Conservation (phyloP, 1,284 basidiomycete genomes). For the Apiotrichum siamense region DNA sequence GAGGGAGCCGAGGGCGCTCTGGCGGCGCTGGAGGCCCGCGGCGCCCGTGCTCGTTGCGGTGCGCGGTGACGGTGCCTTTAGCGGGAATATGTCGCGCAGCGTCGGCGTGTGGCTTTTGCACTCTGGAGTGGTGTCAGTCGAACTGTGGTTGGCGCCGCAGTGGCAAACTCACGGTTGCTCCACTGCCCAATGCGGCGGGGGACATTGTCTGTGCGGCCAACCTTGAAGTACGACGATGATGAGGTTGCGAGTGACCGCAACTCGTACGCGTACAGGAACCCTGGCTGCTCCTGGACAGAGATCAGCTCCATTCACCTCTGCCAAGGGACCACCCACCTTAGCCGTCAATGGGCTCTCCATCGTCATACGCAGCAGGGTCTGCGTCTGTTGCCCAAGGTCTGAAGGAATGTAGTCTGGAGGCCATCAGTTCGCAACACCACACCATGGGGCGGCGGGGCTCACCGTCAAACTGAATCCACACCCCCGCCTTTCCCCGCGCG, state of each 20-base stretch:
- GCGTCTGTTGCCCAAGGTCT: constrained; percentile 43
- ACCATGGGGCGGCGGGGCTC: too few relatives aligned
- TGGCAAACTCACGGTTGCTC: constrained; percentile 34
- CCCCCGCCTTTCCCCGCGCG: constrained; percentile 14
- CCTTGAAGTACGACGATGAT: constrained; percentile 38
- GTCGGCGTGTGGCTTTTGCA: constrained; percentile 41
- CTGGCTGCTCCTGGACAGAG: constrained; percentile 34
- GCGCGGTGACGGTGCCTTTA: constrained; percentile 6
- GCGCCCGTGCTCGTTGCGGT: too few relatives aligned
- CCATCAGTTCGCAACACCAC: not conserved
- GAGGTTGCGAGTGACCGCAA: constrained; percentile 34
- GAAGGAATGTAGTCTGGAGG: constrained; percentile 39
- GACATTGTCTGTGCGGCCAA: constrained; percentile 46
- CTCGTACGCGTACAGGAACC: constrained; percentile 47
- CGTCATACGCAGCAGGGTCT: constrained; percentile 41
- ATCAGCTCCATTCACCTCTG: not conserved
- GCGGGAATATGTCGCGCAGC: constrained; percentile 43
- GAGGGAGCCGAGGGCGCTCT: constrained; percentile 15
- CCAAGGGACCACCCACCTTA: constrained; percentile 26
- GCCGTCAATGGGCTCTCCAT: constrained; percentile 44
- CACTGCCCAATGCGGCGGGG: constrained; percentile 45
- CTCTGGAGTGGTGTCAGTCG: constrained; percentile 13
- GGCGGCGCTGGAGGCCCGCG: not conserved
- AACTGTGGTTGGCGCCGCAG: too few relatives aligned
- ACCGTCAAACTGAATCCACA: constrained; percentile 43